Conservation (phyloP, 2,329 filamentous ascomycete species). For the Drechslerella dactyloides region DNA sequence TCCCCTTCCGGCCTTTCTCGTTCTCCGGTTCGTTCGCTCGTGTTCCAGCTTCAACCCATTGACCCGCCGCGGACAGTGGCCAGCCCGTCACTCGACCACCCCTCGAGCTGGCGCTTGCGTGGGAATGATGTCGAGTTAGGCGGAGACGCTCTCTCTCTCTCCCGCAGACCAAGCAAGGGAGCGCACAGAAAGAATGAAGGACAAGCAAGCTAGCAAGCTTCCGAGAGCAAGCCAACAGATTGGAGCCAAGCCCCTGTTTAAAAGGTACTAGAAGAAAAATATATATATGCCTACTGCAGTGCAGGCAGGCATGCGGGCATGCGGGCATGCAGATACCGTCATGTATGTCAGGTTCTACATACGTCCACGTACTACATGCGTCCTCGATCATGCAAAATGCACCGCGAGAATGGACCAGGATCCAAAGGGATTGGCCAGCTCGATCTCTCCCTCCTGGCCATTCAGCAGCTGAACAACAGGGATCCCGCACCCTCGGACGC, state of each 20-base stretch:
- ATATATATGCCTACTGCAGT: too few species aligned
- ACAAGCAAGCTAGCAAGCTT: too few species aligned
- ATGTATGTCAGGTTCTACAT: background rate
- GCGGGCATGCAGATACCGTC: too few species aligned
- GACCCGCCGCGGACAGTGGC: slow-evolving; percentile 1
- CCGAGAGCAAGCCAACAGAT: too few species aligned
- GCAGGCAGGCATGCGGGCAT: too few species aligned
- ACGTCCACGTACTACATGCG: background rate
- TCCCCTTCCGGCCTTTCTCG: background rate
- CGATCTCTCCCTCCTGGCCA: background rate
- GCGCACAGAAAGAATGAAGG: too few species aligned
- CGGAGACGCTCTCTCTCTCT: background rate
- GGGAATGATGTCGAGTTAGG: background rate
- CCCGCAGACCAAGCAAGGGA: background rate
- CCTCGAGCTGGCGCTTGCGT: background rate
- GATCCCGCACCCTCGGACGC: background rate
- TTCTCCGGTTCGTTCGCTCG: slow-evolving; percentile 1
- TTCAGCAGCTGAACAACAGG: background rate
- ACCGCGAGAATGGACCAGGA: background rate
- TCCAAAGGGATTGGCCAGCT: background rate
- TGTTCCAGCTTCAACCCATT: background rate
- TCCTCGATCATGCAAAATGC: background rate
- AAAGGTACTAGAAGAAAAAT: too few species aligned
- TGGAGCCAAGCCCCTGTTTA: too few species aligned
- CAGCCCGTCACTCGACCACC: background rate